These are phyloP conservation scores for Apophysomyces elegans DNA, from an alignment of 371 early-diverging fungal genomes.

Conservation along the genomic window DNA sequence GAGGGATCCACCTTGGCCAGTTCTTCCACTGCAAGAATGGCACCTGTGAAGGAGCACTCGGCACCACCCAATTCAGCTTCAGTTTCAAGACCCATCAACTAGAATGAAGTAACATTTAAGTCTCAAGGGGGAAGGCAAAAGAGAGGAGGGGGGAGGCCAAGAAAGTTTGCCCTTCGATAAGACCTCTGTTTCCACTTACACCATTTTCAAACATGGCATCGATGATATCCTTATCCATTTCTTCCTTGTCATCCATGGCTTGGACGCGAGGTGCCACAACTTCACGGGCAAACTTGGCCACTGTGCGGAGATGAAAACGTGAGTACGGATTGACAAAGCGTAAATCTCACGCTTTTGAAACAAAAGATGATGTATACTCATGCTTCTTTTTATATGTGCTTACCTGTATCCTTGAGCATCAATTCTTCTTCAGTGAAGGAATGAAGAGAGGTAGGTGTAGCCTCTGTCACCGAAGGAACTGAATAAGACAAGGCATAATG, in stretches of 20 bases:
- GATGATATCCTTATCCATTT: slow-evolving; percentile 80
- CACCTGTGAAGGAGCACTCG: slow-evolving; percentile 88
- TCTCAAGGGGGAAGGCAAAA: slow-evolving; percentile 10
- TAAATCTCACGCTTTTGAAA: slow-evolving; percentile 3
- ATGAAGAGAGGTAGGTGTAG: slow-evolving; percentile 63
- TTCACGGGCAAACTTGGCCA: slow-evolving; percentile 87
- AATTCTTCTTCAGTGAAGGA: slow-evolving; percentile 84
- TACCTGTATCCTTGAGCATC: slow-evolving; percentile 79
- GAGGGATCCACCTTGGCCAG: slow-evolving; percentile 96
- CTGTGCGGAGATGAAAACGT: slow-evolving; percentile 41
- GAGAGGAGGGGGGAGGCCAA: no score
- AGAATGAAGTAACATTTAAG: slow-evolving; percentile 13
- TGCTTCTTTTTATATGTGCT: not conserved
- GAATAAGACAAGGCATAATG: slow-evolving; percentile 20
- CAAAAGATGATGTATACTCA: not conserved
- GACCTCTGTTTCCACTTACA: slow-evolving; percentile 46
- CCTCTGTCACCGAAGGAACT: slow-evolving; percentile 23
- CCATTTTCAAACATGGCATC: slow-evolving; percentile 90
- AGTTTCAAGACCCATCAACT: slow-evolving; percentile 97
- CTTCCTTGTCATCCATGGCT: slow-evolving; percentile 94
- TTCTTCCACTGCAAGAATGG: slow-evolving; percentile 92
- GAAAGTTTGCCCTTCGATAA: no score
- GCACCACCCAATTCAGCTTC: slow-evolving; percentile 83
- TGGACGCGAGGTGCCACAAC: slow-evolving; percentile 82
- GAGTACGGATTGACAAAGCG: not conserved